Percentiles rank a stretch among this genome's conserved stretches.
These are phyloP conservation scores for Fraxinus latifolia DNA, from an alignment of 305 asterid genomes.

Conservation along the genomic window DNA sequence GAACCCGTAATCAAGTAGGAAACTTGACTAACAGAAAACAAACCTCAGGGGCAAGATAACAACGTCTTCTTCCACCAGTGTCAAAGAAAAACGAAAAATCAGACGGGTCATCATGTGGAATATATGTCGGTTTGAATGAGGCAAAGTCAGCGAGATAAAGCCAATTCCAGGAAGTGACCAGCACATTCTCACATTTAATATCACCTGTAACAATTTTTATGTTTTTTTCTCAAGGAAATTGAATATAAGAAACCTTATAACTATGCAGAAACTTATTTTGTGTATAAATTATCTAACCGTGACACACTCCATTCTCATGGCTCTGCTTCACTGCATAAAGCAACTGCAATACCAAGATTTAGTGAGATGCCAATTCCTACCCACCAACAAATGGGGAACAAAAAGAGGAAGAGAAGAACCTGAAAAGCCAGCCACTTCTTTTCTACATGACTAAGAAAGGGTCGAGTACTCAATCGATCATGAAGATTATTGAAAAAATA, in stretches of 20 bases:
- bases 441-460: slow-evolving; percentile 85
- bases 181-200: slow-evolving; percentile 93
- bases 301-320: slow-evolving; percentile 90
- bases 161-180: slow-evolving; percentile 96
- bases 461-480: slow-evolving; percentile 97
- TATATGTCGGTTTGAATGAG: slow-evolving; percentile 88
- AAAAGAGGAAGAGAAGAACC: slow-evolving; percentile 42
- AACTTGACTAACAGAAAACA: slow-evolving; percentile 19
- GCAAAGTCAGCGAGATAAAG: slow-evolving; percentile 92
- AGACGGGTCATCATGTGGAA: slow-evolving; percentile 92
- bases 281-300: slow-evolving; percentile 54
- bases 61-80: slow-evolving; percentile 97
- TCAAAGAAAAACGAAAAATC: slow-evolving; percentile 99
- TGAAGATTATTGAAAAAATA: slow-evolving; percentile 96
- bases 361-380: slow-evolving; percentile 25
- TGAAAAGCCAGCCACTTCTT: slow-evolving; percentile 99
- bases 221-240: slow-evolving; percentile 6
- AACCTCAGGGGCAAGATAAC: slow-evolving; percentile 99
- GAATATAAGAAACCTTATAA: slow-evolving; percentile 16
- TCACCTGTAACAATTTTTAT: slow-evolving; percentile 66
- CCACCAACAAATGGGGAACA: slow-evolving; percentile 19
- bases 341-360: slow-evolving; percentile 56
- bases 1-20: slow-evolving; percentile 2
- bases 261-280: background rate
- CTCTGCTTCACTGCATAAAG: slow-evolving; percentile 94